Evolutionary conservation across 106 monocot genomes (phyloP).

Genomic region (Xerophyta viscosa): DNA sequence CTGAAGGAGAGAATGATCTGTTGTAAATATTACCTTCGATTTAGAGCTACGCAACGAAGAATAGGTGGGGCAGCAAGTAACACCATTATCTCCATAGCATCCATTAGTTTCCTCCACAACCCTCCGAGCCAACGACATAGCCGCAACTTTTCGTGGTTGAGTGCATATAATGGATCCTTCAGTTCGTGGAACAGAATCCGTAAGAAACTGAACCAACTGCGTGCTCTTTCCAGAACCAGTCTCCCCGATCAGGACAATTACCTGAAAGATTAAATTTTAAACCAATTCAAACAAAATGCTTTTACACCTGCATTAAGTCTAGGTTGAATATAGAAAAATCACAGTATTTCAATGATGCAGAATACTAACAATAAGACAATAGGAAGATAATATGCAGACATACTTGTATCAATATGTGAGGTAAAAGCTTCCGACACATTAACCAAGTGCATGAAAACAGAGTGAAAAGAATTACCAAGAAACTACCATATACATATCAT

Average conservation of each 20-base stretch:
- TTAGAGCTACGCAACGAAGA: constrained; percentile 33
- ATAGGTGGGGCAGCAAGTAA: constrained; percentile 39
- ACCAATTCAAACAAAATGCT: too few relatives aligned
- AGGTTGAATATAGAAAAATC: too few relatives aligned
- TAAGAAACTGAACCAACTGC: constrained; percentile 85
- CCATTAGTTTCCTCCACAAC: constrained; percentile 72
- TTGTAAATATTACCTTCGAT: constrained; percentile 62
- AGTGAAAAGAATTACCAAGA: too few relatives aligned
- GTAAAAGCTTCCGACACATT: too few relatives aligned
- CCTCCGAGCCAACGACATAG: constrained; percentile 61
- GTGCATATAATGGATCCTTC: constrained; percentile 78
- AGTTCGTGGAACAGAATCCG: constrained; percentile 56
- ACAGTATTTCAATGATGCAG: too few relatives aligned
- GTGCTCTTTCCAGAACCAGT: constrained; percentile 99
- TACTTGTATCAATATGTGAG: too few relatives aligned
- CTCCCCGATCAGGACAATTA: constrained; percentile 73
- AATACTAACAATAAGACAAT: too few relatives aligned
- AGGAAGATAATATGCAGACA: too few relatives aligned
- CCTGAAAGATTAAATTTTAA: constrained; percentile 23
- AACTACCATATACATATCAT: too few relatives aligned
- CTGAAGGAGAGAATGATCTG: constrained; percentile 84
- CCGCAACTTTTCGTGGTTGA: constrained; percentile 95
- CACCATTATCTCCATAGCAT: constrained; percentile 47
- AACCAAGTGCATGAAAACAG: too few relatives aligned
- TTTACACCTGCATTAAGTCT: too few relatives aligned